Conservation (phyloP, 805 yeast genomes). For the Saccharomycodes ludwigii region DNA sequence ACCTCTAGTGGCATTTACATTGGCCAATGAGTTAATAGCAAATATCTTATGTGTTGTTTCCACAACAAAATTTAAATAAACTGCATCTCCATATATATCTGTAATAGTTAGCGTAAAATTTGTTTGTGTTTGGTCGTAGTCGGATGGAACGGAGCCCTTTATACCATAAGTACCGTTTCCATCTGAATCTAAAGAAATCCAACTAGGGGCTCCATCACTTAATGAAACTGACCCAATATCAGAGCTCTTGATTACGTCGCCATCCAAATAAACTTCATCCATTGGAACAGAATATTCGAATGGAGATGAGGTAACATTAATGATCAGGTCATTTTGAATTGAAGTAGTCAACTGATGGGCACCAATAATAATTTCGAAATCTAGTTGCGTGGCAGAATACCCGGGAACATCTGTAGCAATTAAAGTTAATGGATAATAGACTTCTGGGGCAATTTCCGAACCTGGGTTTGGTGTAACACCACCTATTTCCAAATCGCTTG, state of each 20-base stretch:
- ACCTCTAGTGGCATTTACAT: slow-evolving; percentile 59
- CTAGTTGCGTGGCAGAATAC: slow-evolving; percentile 54
- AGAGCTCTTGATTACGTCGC: slow-evolving; percentile 28
- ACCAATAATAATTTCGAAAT: slow-evolving; percentile 69
- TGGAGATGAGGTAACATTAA: slow-evolving; percentile 54
- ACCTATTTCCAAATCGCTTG: slow-evolving; percentile 47
- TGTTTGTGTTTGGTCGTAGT: slow-evolving; percentile 23
- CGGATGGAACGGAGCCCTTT: slow-evolving; percentile 44
- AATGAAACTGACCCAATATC: slow-evolving; percentile 45
- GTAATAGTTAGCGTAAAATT: slow-evolving; percentile 41
- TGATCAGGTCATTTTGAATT: slow-evolving; percentile 38
- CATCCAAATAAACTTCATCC: slow-evolving; percentile 52
- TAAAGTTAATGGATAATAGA: slow-evolving; percentile 52
- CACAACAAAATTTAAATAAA: slow-evolving; percentile 45
- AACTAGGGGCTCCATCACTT: slow-evolving; percentile 40
- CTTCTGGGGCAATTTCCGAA: slow-evolving; percentile 81
- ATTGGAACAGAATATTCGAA: slow-evolving; percentile 52
- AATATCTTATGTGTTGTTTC: slow-evolving; percentile 43
- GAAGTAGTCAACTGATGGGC: slow-evolving; percentile 74
- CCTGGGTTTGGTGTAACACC: slow-evolving; percentile 86
- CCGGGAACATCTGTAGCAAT: slow-evolving; percentile 74
- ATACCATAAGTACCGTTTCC: slow-evolving; percentile 20
- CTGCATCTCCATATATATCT: slow-evolving; percentile 50
- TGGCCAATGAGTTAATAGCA: slow-evolving; percentile 37
- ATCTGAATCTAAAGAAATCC: slow-evolving; percentile 36